phyloP scores from a whole-genome alignment of 2,329 filamentous ascomycete genomes.

The Diaporthe humulicola region DNA sequence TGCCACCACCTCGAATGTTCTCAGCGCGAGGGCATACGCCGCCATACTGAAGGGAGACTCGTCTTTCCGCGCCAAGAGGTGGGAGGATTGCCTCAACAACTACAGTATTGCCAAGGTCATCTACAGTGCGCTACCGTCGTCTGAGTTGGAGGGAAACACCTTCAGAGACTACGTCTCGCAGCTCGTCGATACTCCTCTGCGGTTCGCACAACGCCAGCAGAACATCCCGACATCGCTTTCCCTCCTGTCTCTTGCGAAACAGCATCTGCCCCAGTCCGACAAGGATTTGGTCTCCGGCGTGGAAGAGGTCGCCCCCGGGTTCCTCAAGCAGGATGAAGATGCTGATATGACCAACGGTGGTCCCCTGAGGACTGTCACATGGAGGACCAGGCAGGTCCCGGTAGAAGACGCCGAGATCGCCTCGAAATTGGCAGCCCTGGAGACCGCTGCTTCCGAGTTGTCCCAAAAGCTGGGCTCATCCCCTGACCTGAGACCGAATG shows the following conservation, averaged over 20 bases:
- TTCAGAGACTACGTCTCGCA: slow-evolving; percentile 89
- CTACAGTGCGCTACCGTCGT: slow-evolving; percentile 79
- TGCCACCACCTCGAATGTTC: slow-evolving; percentile 77
- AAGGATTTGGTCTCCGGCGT: slow-evolving; percentile 74
- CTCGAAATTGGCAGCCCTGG: slow-evolving; percentile 81
- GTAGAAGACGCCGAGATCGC: slow-evolving; percentile 96
- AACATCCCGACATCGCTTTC: slow-evolving; percentile 88
- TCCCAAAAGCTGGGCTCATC: slow-evolving; percentile 61
- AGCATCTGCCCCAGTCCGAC: slow-evolving; percentile 80
- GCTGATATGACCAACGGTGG: slow-evolving; percentile 58
- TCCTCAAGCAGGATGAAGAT: slow-evolving; percentile 72
- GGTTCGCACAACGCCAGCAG: slow-evolving; percentile 93
- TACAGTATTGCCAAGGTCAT: slow-evolving; percentile 85
- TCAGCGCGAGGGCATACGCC: slow-evolving; percentile 90
- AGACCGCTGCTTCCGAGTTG: slow-evolving; percentile 64
- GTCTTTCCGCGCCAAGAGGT: slow-evolving; percentile 88
- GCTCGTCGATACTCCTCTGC: slow-evolving; percentile 92
- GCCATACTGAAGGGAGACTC: slow-evolving; percentile 81
- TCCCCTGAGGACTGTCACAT: slow-evolving; percentile 81
- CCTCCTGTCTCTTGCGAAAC: slow-evolving; percentile 82
- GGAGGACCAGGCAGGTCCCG: slow-evolving; percentile 87
- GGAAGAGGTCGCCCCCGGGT: slow-evolving; percentile 76
- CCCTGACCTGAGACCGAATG: slow-evolving; percentile 64
- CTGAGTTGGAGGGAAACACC: slow-evolving; percentile 75
- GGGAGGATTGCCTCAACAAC: slow-evolving; percentile 81